These are phyloP conservation scores for Bruguiera gymnorhiza DNA, from an alignment of 345 rosid genomes.

Conservation along the genomic window DNA sequence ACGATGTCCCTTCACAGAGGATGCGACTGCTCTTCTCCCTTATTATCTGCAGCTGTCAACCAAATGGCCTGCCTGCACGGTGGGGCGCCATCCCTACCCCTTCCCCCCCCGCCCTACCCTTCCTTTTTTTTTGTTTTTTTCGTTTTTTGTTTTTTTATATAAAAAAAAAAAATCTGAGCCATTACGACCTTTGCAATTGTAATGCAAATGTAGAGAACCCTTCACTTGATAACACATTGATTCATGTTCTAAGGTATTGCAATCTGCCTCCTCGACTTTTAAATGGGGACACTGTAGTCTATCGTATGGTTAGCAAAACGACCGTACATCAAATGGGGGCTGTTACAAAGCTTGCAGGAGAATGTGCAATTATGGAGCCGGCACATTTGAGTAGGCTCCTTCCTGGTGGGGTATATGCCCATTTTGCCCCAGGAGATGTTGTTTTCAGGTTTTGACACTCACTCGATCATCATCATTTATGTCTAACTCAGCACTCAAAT, in stretches of 20 bases:
- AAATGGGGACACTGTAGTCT: too few relatives aligned
- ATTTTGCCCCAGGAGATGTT: constrained; percentile 18
- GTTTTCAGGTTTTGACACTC: background rate
- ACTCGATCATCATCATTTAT: background rate
- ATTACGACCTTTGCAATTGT: constrained; percentile 15
- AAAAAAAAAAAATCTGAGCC: constrained; percentile 9
- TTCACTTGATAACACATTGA: background rate
- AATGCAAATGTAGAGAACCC: background rate
- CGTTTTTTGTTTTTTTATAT: too few relatives aligned
- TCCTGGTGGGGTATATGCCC: constrained; percentile 16
- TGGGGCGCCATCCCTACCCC: constrained; percentile 20
- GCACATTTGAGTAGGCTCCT: constrained; percentile 2
- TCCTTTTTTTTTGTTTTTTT: too few relatives aligned
- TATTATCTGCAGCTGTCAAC: constrained; percentile 29
- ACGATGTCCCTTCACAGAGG: constrained; percentile 21
- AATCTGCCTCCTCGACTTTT: too few relatives aligned
- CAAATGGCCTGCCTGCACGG: constrained; percentile 20
- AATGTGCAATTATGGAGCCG: background rate
- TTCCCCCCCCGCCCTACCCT: background rate
- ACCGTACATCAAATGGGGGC: too few relatives aligned
- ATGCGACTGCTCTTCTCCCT: constrained; percentile 25
- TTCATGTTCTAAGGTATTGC: background rate
- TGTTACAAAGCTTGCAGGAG: too few relatives aligned
- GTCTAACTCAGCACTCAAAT: background rate
- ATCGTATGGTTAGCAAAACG: too few relatives aligned